Evolutionary conservation across 2,329 filamentous ascomycete genomes (phyloP), one percentile per base, ranked within the genome.

Genomic region (Talaromyces sp.): DNA sequence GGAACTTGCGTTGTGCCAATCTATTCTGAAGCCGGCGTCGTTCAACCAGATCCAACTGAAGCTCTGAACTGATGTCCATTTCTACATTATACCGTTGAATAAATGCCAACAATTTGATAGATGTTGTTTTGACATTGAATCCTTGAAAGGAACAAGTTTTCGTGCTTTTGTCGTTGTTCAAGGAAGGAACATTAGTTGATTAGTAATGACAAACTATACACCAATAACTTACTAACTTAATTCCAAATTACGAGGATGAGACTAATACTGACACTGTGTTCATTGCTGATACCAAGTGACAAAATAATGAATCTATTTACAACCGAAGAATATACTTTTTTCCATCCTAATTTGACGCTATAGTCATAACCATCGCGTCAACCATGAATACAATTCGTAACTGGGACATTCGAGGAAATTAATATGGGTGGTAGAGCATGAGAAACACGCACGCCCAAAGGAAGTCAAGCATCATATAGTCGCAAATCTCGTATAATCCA

Each of bases 241-340:
- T 40, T 40, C 17, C 3, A 6, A 45, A 29, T 51, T 29, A 51
- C 47, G 47, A 34, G 13, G 49, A 53, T 27, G 6, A 29, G 17
- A 8, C 19, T 3, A 36, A 19, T 15, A 56, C 13, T 65, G 64
- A 63, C 64, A 65, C 59, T 63, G 40, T 65, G 61, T 63, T 36
- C 59, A 62, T 65, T 65, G 64, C 59, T 65, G 64, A 65, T 40
- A 58, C 58, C 13, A 56, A 54, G 58, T 58, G 60, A 40, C 60
- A 47, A 40, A 27, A 45, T 49, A 63, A 45, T 13, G 6, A 43
- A 62, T 65, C 64, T 65, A 65, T 65, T 45, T 65, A 65, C 64
- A 65, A 62, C 53, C 53, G 31, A 65, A 59, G 27, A 59, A 65
- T 65, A 51, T 40, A 58, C 43, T 51, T 65, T 60, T 60, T 61